A percentile compares a stretch with the other conserved stretches of the same genome.
phyloP scores from a whole-genome alignment of 1,139 yeast species.

The Kluyveromyces sp. region DNA sequence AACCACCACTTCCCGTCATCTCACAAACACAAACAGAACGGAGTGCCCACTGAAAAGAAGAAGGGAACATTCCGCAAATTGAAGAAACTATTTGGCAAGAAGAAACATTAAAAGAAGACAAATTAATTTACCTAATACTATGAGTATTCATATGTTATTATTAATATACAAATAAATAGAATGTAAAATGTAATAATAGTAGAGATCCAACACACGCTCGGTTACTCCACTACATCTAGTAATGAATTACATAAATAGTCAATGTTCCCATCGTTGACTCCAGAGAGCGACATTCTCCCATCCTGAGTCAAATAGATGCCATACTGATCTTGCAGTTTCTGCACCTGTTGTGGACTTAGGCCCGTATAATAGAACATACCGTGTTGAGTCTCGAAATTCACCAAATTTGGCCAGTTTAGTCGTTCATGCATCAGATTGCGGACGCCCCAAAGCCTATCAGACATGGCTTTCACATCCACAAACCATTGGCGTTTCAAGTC shows the following conservation, averaged over 20 bases:
- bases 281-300: conserved; percentile 90
- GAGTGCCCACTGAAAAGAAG: not conserved
- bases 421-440: conserved; percentile 46
- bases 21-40: too few species aligned
- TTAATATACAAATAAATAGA: not conserved
- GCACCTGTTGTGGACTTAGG: conserved; percentile 59
- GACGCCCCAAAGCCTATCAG: conserved; percentile 67
- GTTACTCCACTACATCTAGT: conserved; percentile 3
- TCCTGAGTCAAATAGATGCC: conserved; percentile 80
- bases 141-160: not conserved
- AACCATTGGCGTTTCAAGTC: conserved; percentile 68
- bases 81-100: conserved; percentile 53
- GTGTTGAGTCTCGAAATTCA: conserved; percentile 52
- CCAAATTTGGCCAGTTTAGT: conserved; percentile 79
- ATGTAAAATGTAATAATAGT: not conserved
- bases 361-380: conserved; percentile 98
- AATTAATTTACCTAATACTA: not conserved
- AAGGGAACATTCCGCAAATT: conserved; percentile 33
- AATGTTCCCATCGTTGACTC: conserved; percentile 72
- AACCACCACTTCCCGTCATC: too few species aligned
- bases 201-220: not conserved
- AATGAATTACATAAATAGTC: conserved; percentile 40
- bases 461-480: conserved; percentile 67
- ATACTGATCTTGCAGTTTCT: conserved; percentile 57
- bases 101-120: conserved; percentile 8